Percentiles rank a stretch among this genome's conserved stretches.
Conservation (phyloP, 495 filamentous ascomycete species). For the Oleoguttula mirabilis region DNA sequence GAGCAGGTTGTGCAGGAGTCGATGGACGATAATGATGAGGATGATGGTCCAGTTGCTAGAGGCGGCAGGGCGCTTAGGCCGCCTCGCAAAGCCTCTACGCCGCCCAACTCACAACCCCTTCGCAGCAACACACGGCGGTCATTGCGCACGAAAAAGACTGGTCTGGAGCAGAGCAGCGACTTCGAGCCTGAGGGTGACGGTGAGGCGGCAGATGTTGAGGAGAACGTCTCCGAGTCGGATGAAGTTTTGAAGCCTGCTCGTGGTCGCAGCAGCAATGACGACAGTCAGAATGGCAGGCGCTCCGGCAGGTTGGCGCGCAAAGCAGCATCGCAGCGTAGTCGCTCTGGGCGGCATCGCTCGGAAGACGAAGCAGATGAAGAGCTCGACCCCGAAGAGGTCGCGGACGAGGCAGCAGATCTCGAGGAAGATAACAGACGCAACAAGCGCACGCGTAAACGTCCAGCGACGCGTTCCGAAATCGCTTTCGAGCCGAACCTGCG, state of each 20-base stretch:
- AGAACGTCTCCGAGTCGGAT: slow-evolving; percentile 40
- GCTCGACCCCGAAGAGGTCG: slow-evolving; percentile 32
- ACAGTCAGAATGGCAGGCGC: slow-evolving; percentile 40
- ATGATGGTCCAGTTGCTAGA: slow-evolving; percentile 19
- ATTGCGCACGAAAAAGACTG: slow-evolving; percentile 9
- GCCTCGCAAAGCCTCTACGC: slow-evolving; percentile 11
- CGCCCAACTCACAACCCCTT: slow-evolving; percentile 9
- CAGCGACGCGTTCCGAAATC: slow-evolving; percentile 9
- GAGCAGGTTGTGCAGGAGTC: slow-evolving; percentile 32
- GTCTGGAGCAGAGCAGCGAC: slow-evolving; percentile 62
- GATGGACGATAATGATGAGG: slow-evolving; percentile 29
- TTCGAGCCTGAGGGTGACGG: slow-evolving; percentile 66
- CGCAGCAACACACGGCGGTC: background rate
- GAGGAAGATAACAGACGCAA: slow-evolving; percentile 40
- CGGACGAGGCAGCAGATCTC: slow-evolving; percentile 55
- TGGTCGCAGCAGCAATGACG: slow-evolving; percentile 34
- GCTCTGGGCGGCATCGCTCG: slow-evolving; percentile 37
- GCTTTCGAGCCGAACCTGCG: slow-evolving; percentile 26
- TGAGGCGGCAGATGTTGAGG: slow-evolving; percentile 58
- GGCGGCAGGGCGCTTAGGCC: slow-evolving; percentile 5
- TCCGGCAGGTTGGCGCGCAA: slow-evolving; percentile 38
- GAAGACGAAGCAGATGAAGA: slow-evolving; percentile 34
- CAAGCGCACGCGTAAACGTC: slow-evolving; percentile 9
- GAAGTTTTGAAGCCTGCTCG: slow-evolving; percentile 30
- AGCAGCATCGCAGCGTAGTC: slow-evolving; percentile 38